phyloP scores from a whole-genome alignment of 139 green algal species.

The Parachlorella kessleri region DNA sequence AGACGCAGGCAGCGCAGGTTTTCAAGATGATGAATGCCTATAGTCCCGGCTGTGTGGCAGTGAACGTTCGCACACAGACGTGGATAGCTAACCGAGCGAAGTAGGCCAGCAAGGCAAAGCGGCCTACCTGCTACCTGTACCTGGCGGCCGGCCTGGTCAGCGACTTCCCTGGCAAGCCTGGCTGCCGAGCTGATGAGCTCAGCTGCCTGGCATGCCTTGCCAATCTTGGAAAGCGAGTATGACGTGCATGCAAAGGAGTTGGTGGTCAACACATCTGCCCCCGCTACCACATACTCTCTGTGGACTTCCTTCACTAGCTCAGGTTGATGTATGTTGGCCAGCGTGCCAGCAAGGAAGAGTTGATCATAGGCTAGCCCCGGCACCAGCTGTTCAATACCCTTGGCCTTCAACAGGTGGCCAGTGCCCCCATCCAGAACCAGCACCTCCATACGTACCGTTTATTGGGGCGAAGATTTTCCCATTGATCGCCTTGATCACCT shows the following conservation, averaged over 20 bases:
- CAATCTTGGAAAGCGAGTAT: conserved; percentile 35
- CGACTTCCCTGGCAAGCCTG: neutral
- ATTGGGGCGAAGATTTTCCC: no score
- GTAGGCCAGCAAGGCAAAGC: no score
- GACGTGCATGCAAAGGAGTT: conserved; percentile 64
- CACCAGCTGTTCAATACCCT: conserved; percentile 5
- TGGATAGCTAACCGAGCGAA: no score
- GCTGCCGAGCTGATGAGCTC: conserved; percentile 19
- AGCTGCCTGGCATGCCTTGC: neutral
- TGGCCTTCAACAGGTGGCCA: conserved; percentile 44
- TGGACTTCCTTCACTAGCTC: conserved; percentile 46
- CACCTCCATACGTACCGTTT: no score
- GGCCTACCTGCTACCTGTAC: conserved; percentile 28
- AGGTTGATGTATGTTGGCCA: conserved; percentile 50
- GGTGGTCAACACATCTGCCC: conserved; percentile 51
- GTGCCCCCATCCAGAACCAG: conserved; percentile 44
- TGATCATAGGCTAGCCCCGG: conserved; percentile 30
- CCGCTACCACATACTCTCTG: conserved; percentile 46
- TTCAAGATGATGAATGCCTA: no score
- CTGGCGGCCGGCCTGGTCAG: conserved; percentile 1
- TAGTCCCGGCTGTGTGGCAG: no score
- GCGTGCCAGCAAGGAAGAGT: conserved; percentile 42
- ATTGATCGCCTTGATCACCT: no score
- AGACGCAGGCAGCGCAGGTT: no score
- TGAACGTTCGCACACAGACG: no score